Percentiles rank a stretch among this genome's conserved stretches.
These are phyloP conservation scores for Hyphodiscus sp. DNA, from an alignment of 2,329 filamentous ascomycete species.

Conservation along the genomic window DNA sequence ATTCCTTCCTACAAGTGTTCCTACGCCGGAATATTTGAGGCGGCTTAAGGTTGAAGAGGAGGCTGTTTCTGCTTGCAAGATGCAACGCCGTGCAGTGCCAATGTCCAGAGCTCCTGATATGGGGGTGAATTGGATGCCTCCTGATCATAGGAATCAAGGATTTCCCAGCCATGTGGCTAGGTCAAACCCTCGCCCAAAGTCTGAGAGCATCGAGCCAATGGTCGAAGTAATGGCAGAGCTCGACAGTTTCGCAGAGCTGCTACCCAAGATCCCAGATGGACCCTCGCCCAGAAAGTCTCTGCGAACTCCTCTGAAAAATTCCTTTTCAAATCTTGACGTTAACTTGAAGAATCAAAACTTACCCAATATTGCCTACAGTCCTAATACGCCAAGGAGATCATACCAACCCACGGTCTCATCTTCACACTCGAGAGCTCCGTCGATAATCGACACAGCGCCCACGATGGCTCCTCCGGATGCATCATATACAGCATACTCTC, in stretches of 20 bases:
- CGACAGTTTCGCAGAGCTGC: conserved; percentile 32
- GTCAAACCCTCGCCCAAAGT: too few species aligned
- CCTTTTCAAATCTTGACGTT: conserved; percentile 11
- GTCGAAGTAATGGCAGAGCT: conserved; percentile 5
- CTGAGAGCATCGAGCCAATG: too few species aligned
- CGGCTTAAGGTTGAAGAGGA: conserved; percentile 36
- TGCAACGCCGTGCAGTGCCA: conserved; percentile 25
- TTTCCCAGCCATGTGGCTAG: too few species aligned
- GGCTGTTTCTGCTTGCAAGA: conserved; percentile 25
- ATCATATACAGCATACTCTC: conserved; percentile 53
- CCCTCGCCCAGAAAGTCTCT: conserved; percentile 37
- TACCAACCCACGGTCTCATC: conserved; percentile 42
- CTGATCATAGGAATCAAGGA: too few species aligned
- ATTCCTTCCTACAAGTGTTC: conserved; percentile 15
- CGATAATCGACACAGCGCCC: conserved; percentile 51
- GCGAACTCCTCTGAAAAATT: conserved; percentile 32
- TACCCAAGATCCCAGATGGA: conserved; percentile 48
- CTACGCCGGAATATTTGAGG: conserved; percentile 33
- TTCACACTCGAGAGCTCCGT: conserved; percentile 40
- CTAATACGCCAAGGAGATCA: conserved; percentile 33
- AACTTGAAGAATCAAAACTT: conserved; percentile 21
- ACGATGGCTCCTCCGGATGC: conserved; percentile 57
- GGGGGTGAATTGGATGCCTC: too few species aligned
- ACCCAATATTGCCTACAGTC: conserved; percentile 22
- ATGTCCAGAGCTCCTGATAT: background rate